Evolutionary conservation across 192 early-diverging fungal species (phyloP).

Genomic region (Diversispora eburnea): DNA sequence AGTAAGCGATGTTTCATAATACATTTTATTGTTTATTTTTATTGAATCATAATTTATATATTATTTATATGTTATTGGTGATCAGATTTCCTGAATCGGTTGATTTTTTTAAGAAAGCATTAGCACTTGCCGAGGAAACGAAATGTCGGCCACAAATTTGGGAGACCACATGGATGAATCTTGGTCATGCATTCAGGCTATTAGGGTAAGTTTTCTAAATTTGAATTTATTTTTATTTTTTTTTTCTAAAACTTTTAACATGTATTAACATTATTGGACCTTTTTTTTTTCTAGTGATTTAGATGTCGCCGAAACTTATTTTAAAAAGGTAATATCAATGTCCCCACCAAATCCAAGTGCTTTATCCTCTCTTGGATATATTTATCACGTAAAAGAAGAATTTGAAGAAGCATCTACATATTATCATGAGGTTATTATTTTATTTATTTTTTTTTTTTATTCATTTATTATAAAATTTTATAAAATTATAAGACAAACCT

Average conservation of each 20-base stretch:
- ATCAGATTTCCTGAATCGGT: constrained; percentile 54
- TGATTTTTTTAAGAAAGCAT: constrained; percentile 48
- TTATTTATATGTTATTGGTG: background rate
- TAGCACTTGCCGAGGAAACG: constrained; percentile 45
- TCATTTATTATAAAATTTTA: background rate
- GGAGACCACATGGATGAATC: constrained; percentile 62
- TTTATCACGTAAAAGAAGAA: constrained; percentile 17
- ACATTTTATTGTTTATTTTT: background rate
- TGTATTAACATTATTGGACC: background rate
- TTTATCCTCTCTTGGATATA: constrained; percentile 24
- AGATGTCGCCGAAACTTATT: constrained; percentile 36
- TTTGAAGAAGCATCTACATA: background rate
- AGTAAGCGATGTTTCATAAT: constrained; percentile 39
- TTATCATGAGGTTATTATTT: constrained; percentile 14
- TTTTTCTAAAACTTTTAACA: background rate
- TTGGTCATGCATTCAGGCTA: constrained; percentile 63
- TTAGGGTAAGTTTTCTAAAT: constrained; percentile 45
- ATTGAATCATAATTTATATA: background rate
- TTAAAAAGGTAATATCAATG: constrained; percentile 39
- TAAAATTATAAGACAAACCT: background rate
- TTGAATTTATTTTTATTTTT: background rate
- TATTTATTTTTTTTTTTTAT: background rate
- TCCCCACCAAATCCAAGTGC: constrained; percentile 46
- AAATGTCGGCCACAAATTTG: constrained; percentile 51
- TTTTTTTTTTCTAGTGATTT: constrained; percentile 34